Base-by-base conservation (phyloP, 2,329 filamentous ascomycete species). In the Rhexocercosporidium sp. region DNA sequence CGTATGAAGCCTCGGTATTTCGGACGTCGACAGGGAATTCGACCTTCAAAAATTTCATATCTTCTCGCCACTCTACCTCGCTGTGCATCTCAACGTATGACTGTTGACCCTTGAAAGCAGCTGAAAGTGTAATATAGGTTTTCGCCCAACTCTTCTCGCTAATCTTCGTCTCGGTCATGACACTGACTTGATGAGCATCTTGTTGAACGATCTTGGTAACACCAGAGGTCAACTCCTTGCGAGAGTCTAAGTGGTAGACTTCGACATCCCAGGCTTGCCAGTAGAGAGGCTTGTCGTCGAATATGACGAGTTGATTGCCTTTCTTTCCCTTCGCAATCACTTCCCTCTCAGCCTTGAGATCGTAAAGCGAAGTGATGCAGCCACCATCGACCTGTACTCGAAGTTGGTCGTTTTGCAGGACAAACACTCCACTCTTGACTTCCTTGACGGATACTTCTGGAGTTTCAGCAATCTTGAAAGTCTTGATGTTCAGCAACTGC, bases 231-330 rank as follows among this genome's bases (percentile, higher is more conserved):
- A 99, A 84, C 77, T 95, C 92, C 77, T 92, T 87, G 65, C 94
- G 89, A 1, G 94, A 96, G 64, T 96, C 89, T 29, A 98, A 86
- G 75, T 99, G 96, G 81, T 91, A 99, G 31, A 98, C 94, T 79
- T 99, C 96, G 6, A 98, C 95, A 78, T 99, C 95, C 94, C 95
- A 97, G 2, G 94, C 94, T 80, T 97, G 93, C 94, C 94, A 98
- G 82, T 96, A 97, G 27, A 97, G 86, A 25, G 94, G 94, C 81
- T 98, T 97, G 81, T 99, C 96, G 76, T 99, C 96, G 75, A 96
- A 98, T 27, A 98, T 89, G 71, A 98, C 94, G 60, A 96, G 88
- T 77, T 97, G 94, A 72, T 97, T 97, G 27, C 91, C 94, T 78
- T 94, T 94, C 27, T 87, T 86, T 44, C 87, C 88, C 72, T 86